phyloP scores from a whole-genome alignment of 768 basidiomycete species.

The Mycena vitilis region DNA sequence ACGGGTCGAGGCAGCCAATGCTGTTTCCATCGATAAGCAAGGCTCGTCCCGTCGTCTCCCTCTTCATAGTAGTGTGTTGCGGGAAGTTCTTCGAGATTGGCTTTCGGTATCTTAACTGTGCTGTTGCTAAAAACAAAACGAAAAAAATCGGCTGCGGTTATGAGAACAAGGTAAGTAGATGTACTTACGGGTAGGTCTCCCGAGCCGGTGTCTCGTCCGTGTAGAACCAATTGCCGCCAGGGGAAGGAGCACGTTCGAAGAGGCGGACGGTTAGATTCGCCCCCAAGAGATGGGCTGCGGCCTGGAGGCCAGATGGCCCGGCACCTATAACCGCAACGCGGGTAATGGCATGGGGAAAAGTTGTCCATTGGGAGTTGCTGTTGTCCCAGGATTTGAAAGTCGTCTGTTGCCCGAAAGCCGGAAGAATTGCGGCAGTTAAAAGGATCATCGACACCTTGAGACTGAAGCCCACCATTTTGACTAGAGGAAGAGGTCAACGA shows the following conservation, averaged over 20 bases:
- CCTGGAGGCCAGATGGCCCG: constrained; percentile 34
- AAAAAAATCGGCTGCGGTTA: no score
- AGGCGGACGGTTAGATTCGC: constrained; percentile 34
- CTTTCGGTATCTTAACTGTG: no score
- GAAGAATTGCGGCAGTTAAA: not conserved
- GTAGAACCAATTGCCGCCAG: constrained; percentile 39
- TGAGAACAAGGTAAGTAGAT: no score
- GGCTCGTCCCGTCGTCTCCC: constrained; percentile 28
- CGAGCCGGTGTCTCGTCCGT: constrained; percentile 33
- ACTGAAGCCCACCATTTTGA: constrained; percentile 2
- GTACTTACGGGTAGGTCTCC: constrained; percentile 38
- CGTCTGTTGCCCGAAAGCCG: not conserved
- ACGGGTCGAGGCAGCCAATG: constrained; percentile 38
- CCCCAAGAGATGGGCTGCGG: constrained; percentile 23
- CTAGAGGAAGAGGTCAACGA: no score
- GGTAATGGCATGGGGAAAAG: constrained; percentile 15
- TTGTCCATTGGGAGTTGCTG: constrained; percentile 10
- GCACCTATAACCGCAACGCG: constrained; percentile 29
- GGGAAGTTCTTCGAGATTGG: constrained; percentile 21
- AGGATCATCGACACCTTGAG: not conserved
- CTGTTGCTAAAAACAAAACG: no score
- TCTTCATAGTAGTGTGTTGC: constrained; percentile 31
- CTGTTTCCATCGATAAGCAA: constrained; percentile 35
- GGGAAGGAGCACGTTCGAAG: constrained; percentile 38
- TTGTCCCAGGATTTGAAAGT: not conserved